Evolutionary conservation across 306 rosid species (phyloP).

Genomic region (Gillenia trifoliata): DNA sequence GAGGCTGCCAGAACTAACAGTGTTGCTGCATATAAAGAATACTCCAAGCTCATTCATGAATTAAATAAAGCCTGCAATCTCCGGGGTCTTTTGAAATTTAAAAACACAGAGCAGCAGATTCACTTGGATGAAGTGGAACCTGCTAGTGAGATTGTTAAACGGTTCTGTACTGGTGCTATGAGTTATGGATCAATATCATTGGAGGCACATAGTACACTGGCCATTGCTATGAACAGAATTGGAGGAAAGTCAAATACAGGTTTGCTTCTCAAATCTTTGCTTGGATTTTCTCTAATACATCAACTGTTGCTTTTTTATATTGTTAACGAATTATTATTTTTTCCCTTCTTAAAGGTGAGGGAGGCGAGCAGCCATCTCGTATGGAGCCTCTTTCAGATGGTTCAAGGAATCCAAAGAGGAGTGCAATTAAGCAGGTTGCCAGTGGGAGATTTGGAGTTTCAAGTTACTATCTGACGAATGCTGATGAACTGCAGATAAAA

Average conservation of each 20-base stretch:
- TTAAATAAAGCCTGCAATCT: constrained; percentile 89
- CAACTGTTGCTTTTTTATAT: neutral
- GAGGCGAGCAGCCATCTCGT: constrained; percentile 98
- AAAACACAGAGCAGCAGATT: constrained; percentile 47
- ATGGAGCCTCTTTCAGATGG: constrained; percentile 95
- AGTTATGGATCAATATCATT: constrained; percentile 97
- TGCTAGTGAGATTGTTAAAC: constrained; percentile 88
- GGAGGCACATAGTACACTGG: constrained; percentile 93
- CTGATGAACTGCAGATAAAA: constrained; percentile 94
- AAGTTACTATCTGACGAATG: constrained; percentile 94
- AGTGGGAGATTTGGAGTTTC: constrained; percentile 99
- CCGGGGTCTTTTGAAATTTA: constrained; percentile 86
- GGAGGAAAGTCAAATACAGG: constrained; percentile 99
- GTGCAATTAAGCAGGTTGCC: constrained; percentile 96
- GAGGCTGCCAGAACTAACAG: constrained; percentile 96
- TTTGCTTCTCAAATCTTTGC: constrained; percentile 18
- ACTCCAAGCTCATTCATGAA: constrained; percentile 77
- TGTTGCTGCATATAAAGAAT: constrained; percentile 78
- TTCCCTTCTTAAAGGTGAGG: constrained; percentile 63
- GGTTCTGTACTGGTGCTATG: constrained; percentile 99
- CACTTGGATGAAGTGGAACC: constrained; percentile 91
- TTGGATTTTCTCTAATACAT: neutral
- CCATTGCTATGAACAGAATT: constrained; percentile 86
- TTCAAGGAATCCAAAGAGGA: constrained; percentile 87
- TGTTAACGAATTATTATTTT: constrained; percentile 12